Conservation (phyloP, 2,329 filamentous ascomycete genomes). For the Cytospora mali region DNA sequence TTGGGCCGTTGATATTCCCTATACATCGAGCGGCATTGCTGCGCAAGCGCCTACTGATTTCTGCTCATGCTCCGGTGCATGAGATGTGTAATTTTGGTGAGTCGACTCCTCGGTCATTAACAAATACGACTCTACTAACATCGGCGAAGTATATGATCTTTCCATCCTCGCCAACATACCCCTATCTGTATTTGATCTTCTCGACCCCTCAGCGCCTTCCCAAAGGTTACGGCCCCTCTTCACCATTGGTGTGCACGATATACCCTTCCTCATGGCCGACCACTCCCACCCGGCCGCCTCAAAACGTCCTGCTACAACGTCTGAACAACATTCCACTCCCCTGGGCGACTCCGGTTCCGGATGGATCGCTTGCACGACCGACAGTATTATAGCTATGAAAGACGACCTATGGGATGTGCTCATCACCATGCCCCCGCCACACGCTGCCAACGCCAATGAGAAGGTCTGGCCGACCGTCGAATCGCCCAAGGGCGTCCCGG, state of each 20-base stretch:
- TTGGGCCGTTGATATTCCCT: slow-evolving; percentile 90
- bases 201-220: slow-evolving; percentile 64
- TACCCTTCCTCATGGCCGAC: slow-evolving; percentile 72
- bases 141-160: slow-evolving; percentile 75
- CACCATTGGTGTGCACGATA: slow-evolving; percentile 90
- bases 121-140: slow-evolving; percentile 29
- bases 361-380: slow-evolving; percentile 95
- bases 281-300: slow-evolving; percentile 41
- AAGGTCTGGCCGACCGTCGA: slow-evolving; percentile 78
- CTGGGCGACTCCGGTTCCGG: slow-evolving; percentile 59
- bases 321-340: slow-evolving; percentile 28
- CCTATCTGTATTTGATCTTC: slow-evolving; percentile 67
- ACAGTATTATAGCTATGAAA: slow-evolving; percentile 89
- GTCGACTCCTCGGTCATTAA: slow-evolving; percentile 28
- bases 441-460: slow-evolving; percentile 59
- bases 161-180: slow-evolving; percentile 93
- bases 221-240: slow-evolving; percentile 82
- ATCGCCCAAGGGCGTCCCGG: slow-evolving; percentile 60
- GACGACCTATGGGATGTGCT: slow-evolving; percentile 85
- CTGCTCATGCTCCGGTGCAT: slow-evolving; percentile 83
- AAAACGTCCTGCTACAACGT: slow-evolving; percentile 38
- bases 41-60: slow-evolving; percentile 84
- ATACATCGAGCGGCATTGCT: slow-evolving; percentile 85
- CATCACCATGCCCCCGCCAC: slow-evolving; percentile 73
- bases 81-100: slow-evolving; percentile 86